Conservation (phyloP, 1,139 yeast species). For the Debaryomyces sp. region DNA sequence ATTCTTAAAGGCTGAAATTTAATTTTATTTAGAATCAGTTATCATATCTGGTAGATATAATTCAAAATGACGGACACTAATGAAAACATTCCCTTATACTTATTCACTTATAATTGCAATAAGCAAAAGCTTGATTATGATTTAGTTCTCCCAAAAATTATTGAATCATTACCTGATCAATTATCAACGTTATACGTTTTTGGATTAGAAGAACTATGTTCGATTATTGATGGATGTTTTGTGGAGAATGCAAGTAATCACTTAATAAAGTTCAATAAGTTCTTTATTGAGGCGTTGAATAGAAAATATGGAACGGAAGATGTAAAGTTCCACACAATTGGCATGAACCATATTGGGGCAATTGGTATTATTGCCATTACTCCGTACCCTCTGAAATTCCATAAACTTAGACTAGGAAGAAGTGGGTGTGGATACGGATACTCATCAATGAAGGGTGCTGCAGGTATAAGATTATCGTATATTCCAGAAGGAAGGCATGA, state of each 20-base stretch:
- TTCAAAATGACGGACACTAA: neutral
- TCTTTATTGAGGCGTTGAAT: slow-evolving; percentile 43
- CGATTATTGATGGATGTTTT: slow-evolving; percentile 65
- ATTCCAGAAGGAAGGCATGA: slow-evolving; percentile 22
- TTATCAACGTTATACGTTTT: slow-evolving; percentile 57
- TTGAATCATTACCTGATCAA: slow-evolving; percentile 31
- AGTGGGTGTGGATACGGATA: slow-evolving; percentile 59
- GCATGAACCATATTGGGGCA: slow-evolving; percentile 60
- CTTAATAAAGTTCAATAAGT: slow-evolving; percentile 42
- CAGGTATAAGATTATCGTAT: slow-evolving; percentile 54
- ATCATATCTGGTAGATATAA: neutral
- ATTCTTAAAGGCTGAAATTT: neutral
- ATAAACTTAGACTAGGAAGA: slow-evolving; percentile 29
- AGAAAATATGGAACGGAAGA: slow-evolving; percentile 29
- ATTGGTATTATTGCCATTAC: slow-evolving; percentile 62
- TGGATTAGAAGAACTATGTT: slow-evolving; percentile 76
- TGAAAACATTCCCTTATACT: slow-evolving; percentile 24
- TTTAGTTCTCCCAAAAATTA: slow-evolving; percentile 25
- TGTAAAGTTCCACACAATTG: slow-evolving; percentile 47
- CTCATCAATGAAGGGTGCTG: slow-evolving; percentile 77
- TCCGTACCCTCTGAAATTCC: slow-evolving; percentile 40
- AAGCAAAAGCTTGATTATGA: slow-evolving; percentile 29
- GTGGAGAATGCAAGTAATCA: slow-evolving; percentile 37
- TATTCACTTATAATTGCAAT: slow-evolving; percentile 45
- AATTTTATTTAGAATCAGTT: neutral